Evolutionary conservation across 768 basidiomycete species (phyloP).

Genomic region (Clitopilus passeckerianus): DNA sequence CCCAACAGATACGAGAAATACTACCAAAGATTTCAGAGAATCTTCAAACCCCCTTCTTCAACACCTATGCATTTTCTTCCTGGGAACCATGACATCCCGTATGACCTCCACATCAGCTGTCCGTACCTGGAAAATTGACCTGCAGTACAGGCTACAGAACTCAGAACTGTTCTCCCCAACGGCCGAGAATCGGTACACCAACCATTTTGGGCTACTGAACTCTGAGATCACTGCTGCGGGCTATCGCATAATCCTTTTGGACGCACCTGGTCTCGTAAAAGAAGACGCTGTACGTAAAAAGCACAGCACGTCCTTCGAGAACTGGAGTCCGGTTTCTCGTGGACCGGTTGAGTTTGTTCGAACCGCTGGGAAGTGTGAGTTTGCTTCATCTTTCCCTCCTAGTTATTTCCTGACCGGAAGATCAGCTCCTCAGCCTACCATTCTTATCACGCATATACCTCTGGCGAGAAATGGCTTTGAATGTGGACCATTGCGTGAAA

Average conservation of each 20-base stretch:
- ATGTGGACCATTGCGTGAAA: constrained; percentile 80
- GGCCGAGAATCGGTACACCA: constrained; percentile 52
- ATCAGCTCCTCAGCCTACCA: constrained; percentile 34
- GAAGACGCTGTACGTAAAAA: constrained; percentile 55
- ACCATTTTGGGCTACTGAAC: constrained; percentile 76
- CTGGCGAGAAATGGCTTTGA: constrained; percentile 63
- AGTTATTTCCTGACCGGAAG: not conserved
- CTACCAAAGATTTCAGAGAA: constrained; percentile 58
- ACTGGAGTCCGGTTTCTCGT: constrained; percentile 42
- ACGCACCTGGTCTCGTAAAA: constrained; percentile 70
- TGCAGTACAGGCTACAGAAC: constrained; percentile 36
- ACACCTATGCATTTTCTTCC: constrained; percentile 70
- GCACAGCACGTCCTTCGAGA: constrained; percentile 31
- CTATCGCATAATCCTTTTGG: constrained; percentile 68
- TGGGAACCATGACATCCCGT: constrained; percentile 92
- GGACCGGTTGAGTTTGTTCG: constrained; percentile 55
- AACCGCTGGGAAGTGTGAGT: constrained; percentile 31
- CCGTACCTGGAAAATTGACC: not conserved
- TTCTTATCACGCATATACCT: constrained; percentile 89
- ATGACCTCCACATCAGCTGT: constrained; percentile 14
- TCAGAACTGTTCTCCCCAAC: constrained; percentile 39
- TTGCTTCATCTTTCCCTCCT: not conserved
- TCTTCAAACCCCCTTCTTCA: constrained; percentile 49
- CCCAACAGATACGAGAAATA: constrained; percentile 68
- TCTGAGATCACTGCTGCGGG: constrained; percentile 59